Base-by-base conservation (phyloP, 768 basidiomycete species). In the Amanita pallidorosea region DNA sequence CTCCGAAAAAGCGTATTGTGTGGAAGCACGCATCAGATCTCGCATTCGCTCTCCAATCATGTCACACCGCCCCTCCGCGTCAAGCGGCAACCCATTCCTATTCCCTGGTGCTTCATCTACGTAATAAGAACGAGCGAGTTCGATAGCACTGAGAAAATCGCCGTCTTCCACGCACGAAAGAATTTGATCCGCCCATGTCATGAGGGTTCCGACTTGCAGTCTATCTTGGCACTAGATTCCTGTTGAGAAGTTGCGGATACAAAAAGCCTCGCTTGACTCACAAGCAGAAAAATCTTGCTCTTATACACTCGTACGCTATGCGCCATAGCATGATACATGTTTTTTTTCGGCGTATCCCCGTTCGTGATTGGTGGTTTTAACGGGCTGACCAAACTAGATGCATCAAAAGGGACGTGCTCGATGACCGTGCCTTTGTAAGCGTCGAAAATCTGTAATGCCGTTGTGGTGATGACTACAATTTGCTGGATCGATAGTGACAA, bases 171-270 rank as follows among this genome's bases (percentile, higher is more conserved):
- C 92, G 42, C 84, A 77, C 0, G 80, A 73, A 40, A 99, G 70
- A 20, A 98, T 83, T 40, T 85, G 81, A 63, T 99, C 96, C 5
- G 95, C 91, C 96, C 96, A 99, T 1, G 91, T 90, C 27, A 93
- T 70, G 18, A 98, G 71, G 2, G 86, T 88, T 23, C 92, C 96
- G 2, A 87, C 91, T 61, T 77, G 74, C 1, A 97, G 55, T 44
- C 78, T 77, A 51, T 81, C 71, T 47, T 74, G 73, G 43, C 79
- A 77, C 90, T 88, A 56, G n/a, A 47, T 29, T 18, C 45, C 4
- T 11, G 17, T 47, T 42, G 18, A 29, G 44, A 33, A 22, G 29
- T 42, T n/a, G 42, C 12, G 27, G 13, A 33, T 7, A 6, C 13
- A 0, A 11, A 4, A 34, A 15, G 25, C 13, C n/a, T 23, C 11